Evolutionary conservation across 2,329 filamentous ascomycete genomes (phyloP).

Genomic region (Fusarium chuoi): DNA sequence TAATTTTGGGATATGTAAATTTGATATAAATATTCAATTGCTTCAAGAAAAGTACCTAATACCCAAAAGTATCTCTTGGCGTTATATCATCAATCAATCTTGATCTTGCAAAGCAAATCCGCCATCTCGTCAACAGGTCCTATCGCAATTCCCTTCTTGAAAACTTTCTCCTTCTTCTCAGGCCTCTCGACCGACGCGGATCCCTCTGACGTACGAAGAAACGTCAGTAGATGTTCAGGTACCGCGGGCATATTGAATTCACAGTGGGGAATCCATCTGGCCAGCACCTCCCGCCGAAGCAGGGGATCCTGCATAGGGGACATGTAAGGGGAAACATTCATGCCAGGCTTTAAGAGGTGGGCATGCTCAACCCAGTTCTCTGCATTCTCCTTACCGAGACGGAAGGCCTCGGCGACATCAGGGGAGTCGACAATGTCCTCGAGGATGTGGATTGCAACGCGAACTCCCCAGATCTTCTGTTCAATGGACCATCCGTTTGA

Average conservation of each 20-base stretch:
- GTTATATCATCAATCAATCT: not conserved
- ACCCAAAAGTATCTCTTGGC: not conserved
- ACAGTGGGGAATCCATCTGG: too few species aligned
- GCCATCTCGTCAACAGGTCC: accelerated
- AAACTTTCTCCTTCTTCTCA: not conserved
- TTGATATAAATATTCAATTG: accelerated
- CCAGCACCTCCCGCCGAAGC: not conserved
- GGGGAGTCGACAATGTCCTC: not conserved
- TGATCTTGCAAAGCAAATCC: not conserved
- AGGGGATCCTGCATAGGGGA: not conserved
- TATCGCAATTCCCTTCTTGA: accelerated
- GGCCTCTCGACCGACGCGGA: accelerated
- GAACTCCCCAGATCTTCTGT: not conserved
- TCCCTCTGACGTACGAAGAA: accelerated
- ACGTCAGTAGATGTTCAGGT: not conserved
- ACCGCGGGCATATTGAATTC: not conserved
- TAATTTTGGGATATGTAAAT: not conserved
- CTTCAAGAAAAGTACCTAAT: not conserved
- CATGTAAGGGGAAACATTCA: not conserved
- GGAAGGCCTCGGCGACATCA: not conserved
- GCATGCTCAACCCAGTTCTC: not conserved
- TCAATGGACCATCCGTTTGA: not conserved
- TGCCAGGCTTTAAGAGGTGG: not conserved
- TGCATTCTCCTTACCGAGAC: not conserved
- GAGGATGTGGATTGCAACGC: not conserved